Evolutionary conservation across 2,329 filamentous ascomycete species (phyloP).

Genomic region (Trichoderma sp.): DNA sequence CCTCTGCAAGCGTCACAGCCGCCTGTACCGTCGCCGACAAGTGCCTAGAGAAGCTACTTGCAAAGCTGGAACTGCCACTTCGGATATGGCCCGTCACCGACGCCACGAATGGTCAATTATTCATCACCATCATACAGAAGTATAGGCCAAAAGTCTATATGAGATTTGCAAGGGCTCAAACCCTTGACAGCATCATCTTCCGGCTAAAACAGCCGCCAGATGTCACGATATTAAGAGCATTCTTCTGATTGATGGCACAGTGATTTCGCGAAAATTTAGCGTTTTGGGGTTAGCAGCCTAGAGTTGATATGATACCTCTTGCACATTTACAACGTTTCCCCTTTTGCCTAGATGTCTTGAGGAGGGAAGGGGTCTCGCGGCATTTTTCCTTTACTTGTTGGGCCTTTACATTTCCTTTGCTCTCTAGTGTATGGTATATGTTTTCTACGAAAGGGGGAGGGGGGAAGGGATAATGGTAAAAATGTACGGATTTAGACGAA

Average conservation of each 20-base stretch:
- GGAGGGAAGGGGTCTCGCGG: neutral
- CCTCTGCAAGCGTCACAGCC: neutral
- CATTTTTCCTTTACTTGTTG: neutral
- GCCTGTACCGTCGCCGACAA: neutral
- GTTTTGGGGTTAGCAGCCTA: neutral
- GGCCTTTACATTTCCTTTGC: neutral
- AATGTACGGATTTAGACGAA: conserved; percentile 5
- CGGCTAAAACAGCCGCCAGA: neutral
- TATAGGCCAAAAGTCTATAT: neutral
- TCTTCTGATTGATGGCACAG: neutral
- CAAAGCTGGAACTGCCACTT: too few species aligned
- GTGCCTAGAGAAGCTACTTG: neutral
- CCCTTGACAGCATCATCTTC: neutral
- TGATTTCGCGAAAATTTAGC: neutral
- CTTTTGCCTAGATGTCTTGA: neutral
- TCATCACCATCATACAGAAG: neutral
- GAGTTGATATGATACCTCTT: neutral
- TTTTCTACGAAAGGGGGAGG: neutral
- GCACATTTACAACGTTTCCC: neutral
- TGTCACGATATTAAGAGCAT: neutral
- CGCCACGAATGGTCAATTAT: neutral
- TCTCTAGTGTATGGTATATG: neutral
- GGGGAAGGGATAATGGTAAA: neutral
- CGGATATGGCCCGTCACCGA: too few species aligned
- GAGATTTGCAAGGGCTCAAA: neutral